Evolutionary conservation across 2,329 filamentous ascomycete species (phyloP).

Genomic region (Aspergillus amoenus): DNA sequence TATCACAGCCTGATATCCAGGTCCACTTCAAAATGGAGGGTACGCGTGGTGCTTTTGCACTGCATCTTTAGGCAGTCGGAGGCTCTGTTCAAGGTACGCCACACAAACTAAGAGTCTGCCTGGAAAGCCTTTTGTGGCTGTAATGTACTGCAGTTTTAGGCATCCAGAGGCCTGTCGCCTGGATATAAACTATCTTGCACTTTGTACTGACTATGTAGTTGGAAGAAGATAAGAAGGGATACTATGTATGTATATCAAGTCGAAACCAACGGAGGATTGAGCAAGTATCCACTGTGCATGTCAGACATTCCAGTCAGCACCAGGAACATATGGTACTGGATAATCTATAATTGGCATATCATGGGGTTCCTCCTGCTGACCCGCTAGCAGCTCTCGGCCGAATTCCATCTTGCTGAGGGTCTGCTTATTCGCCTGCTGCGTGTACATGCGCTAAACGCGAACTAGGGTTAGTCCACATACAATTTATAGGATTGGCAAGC

Average conservation of each 20-base stretch:
- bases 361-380: not conserved
- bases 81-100: too few species aligned
- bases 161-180: not conserved
- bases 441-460: constrained; percentile 32
- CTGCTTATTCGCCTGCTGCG: constrained; percentile 33
- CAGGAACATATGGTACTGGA: not conserved
- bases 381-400: not conserved
- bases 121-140: too few species aligned
- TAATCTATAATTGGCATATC: not conserved
- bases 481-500: not conserved
- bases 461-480: not conserved
- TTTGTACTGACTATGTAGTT: not conserved
- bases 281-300: too few species aligned
- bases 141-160: not conserved
- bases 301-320: not conserved
- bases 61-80: too few species aligned
- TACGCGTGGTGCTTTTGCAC: too few species aligned
- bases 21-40: too few species aligned
- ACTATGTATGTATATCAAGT: not conserved
- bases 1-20: too few species aligned
- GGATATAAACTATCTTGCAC: not conserved
- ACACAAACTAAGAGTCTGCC: too few species aligned
- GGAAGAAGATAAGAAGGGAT: not conserved
- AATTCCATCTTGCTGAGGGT: constrained; percentile 1
- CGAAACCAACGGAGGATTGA: not conserved